Base-by-base conservation (phyloP, 441 rosid genomes). In the Cnidoscolus chayamansa region DNA sequence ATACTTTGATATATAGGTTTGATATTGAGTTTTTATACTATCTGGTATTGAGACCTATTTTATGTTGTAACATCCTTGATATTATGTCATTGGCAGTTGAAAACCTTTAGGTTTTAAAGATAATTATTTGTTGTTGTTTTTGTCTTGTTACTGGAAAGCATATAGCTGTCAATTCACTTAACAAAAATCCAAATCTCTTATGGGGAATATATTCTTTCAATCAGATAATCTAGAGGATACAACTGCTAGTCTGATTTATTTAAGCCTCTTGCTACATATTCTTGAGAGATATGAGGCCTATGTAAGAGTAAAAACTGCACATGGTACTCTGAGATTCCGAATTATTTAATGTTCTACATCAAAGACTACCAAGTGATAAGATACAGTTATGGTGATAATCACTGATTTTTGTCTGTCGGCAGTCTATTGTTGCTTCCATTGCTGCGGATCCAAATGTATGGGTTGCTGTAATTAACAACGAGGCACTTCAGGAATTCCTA, bases 391-490 rank as follows among this genome's bases (percentile, higher is more conserved):
- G 40, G 25, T 25, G 25, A 25, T 25, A 25, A 25, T 25, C 25
- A 25, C 25, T 25, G 25, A 19, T 75, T 70, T 72, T 37, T 12
- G 19, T 49, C 71, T 58, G 10, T 47, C 16, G 16, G 9, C 84
- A 93, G 97, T 37, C 75, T 79, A 86, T 89, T 75, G 92, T 90
- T 84, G 88, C 95, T 73, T 88, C 95, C 12, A 76, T 90, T 78
- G 93, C 88, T 2, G 35, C 71, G 54, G 96, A 90, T 56, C 89
- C 85, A 25, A 79, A 86, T 4, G 92, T 90, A 59, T 90, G 91
- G 96, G 77, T 76, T 65, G 90, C 93, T 45, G 85, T 86, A 16
- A 63, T 78, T 79, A 77, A 81, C 54, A 90, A 88, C 75, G 79
- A 78, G 31, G 84, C 77, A 4, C 85, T 90, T 67, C 71, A 65